Evolutionary conservation across 805 yeast genomes (phyloP).

Genomic region (Cyberlindnera meyerae): DNA sequence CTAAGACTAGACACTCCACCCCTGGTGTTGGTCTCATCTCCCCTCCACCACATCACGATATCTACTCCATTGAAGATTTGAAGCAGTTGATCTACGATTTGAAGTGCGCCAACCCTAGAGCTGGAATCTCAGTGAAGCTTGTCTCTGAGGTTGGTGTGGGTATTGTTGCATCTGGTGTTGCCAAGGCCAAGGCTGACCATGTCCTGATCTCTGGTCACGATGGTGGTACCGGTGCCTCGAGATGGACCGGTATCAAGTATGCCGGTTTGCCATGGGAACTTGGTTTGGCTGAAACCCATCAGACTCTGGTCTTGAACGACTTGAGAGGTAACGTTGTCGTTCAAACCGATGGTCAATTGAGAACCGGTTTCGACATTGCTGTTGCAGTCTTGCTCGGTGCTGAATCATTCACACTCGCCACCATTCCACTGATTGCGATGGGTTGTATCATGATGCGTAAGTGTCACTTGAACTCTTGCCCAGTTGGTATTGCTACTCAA

Average conservation of each 20-base stretch:
- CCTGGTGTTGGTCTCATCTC: constrained; percentile 95
- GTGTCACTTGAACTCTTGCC: constrained; percentile 91
- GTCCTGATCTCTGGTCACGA: constrained; percentile 95
- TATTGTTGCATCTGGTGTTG: constrained; percentile 98
- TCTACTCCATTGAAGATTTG: constrained; percentile 95
- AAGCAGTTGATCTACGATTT: constrained; percentile 94
- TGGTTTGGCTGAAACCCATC: constrained; percentile 97
- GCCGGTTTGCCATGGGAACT: constrained; percentile 99
- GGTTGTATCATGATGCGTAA: constrained; percentile 97
- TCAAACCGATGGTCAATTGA: constrained; percentile 97
- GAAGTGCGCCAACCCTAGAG: constrained; percentile 95
- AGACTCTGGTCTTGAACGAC: constrained; percentile 91
- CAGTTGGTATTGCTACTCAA: constrained; percentile 98
- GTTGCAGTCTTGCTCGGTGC: constrained; percentile 96
- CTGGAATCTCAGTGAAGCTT: constrained; percentile 92
- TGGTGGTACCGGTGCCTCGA: constrained; percentile 99
- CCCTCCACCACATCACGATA: constrained; percentile 99
- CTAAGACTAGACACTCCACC: constrained; percentile 93
- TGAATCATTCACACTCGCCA: constrained; percentile 97
- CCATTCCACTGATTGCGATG: constrained; percentile 94
- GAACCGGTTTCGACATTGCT: constrained; percentile 96
- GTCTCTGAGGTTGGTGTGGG: constrained; percentile 99
- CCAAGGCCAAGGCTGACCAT: constrained; percentile 97
- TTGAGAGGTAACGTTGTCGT: constrained; percentile 92
- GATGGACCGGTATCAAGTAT: constrained; percentile 94